These are phyloP conservation scores for Naganishia friedmannii DNA, from an alignment of 768 basidiomycete species.

Conservation along the genomic window DNA sequence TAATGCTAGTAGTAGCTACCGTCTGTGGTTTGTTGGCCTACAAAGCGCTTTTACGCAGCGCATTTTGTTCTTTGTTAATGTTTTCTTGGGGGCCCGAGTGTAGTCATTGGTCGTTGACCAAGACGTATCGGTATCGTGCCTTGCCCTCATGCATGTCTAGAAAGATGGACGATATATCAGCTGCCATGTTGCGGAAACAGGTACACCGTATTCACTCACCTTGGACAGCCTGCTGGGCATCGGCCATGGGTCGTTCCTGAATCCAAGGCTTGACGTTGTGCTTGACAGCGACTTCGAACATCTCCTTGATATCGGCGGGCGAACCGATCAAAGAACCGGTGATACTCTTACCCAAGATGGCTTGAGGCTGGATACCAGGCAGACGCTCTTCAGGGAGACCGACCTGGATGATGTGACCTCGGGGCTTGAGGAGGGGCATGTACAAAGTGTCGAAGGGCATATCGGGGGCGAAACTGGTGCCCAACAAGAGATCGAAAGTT, in stretches of 20 bases:
- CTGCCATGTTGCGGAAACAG: no score
- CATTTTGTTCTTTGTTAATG: neutral
- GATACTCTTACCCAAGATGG: conserved; percentile 25
- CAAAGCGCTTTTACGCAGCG: conserved; percentile 5
- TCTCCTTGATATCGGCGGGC: conserved; percentile 32
- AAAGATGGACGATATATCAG: neutral
- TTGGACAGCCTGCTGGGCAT: conserved; percentile 33
- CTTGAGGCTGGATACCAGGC: conserved; percentile 25
- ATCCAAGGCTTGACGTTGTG: conserved; percentile 35
- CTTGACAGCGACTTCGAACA: conserved; percentile 37
- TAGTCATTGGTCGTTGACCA: conserved; percentile 32
- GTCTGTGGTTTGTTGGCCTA: conserved; percentile 1
- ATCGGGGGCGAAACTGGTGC: conserved; percentile 53
- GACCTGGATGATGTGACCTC: conserved; percentile 29
- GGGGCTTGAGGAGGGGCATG: conserved; percentile 32
- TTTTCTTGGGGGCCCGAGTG: conserved; percentile 26
- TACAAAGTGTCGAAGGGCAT: conserved; percentile 38
- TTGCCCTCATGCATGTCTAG: conserved; percentile 38
- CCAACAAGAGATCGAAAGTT: conserved; percentile 53
- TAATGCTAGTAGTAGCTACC: neutral
- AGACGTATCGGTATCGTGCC: conserved; percentile 37
- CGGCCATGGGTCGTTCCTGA: conserved; percentile 33
- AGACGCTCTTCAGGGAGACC: conserved; percentile 29
- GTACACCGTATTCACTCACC: no score
- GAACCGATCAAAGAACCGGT: conserved; percentile 35